Base-by-base conservation (phyloP, 257 asterid species). In the Solanum sejunctum region DNA sequence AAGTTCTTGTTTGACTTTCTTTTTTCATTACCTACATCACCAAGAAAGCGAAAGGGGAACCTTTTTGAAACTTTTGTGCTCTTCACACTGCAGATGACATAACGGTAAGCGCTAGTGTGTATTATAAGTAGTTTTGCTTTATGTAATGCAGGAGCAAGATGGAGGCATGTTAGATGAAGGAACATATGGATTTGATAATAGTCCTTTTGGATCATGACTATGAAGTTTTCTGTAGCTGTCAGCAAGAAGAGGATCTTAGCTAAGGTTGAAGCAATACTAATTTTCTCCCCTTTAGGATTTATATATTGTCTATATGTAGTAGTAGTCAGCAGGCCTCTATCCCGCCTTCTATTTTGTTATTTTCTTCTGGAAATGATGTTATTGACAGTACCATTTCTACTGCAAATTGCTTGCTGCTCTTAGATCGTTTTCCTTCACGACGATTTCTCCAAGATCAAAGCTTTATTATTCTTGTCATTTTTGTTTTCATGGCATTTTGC, bases 131-230 rank as follows among this genome's bases (percentile, higher is more conserved):
- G 26, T 26, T 36, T 28, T 32, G 8, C 81, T 36, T 86, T 84
- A 56, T 84, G 70, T 56, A 69, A 85, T 88, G 94, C 90, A 96
- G 99, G 98, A 93, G 88, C 94, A 87, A 66, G 93, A 91, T 58
- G 97, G 89, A 58, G 88, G 80, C 45, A 47, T 85, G 47, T 58
- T 94, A 52, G 91, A 87, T 84, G 93, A 92, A 57, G 92, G 92
- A 90, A 80, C 89, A 66, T 83, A 17, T 21, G 92, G 87, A 56
- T 88, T 92, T 54, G 93, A 36, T 36, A 36, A 4, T 36, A 36
- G 6, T 36, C 41, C 41, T 36, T 36, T 36, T 36, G 41, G 41
- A 36, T 36, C 41, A 36, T 36, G 41, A 86, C 41, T 88, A 20
- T 90, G 87, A 89, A 54, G 78, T 32, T 43, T 81, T 60, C 49